phyloP scores from a whole-genome alignment of 106 monocot species.

The Acorus gramineus region DNA sequence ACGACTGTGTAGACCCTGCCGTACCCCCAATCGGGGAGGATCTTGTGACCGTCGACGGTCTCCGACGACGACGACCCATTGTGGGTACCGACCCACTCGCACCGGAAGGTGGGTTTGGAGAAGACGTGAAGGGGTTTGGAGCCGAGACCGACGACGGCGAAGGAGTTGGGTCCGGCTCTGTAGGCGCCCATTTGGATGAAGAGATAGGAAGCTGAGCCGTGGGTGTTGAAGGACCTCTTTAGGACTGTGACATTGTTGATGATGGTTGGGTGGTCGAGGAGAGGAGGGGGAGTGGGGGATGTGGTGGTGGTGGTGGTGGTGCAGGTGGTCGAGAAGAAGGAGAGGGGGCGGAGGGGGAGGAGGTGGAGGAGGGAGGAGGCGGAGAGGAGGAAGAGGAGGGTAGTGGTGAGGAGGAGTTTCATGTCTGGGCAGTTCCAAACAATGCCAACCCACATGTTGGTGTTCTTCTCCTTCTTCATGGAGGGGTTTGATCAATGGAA shows the following conservation, averaged over 20 bases:
- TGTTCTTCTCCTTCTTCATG: no score
- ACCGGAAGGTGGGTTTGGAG: slow-evolving; percentile 41
- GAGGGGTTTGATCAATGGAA: no score
- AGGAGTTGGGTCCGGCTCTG: slow-evolving; percentile 52
- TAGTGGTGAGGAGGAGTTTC: slow-evolving; percentile 33
- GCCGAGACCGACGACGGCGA: slow-evolving; percentile 62
- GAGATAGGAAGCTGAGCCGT: slow-evolving; percentile 64
- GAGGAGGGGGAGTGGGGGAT: background rate
- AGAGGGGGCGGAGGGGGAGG: slow-evolving; percentile 4
- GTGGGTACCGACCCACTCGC: slow-evolving; percentile 41
- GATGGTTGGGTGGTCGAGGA: background rate
- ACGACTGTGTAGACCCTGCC: slow-evolving; percentile 79
- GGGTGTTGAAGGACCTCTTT: slow-evolving; percentile 37
- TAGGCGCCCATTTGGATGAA: slow-evolving; percentile 80
- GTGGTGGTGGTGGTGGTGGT: slow-evolving; percentile 1
- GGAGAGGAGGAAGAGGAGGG: slow-evolving; percentile 29
- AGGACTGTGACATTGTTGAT: slow-evolving; percentile 2
- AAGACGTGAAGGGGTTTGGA: slow-evolving; percentile 74
- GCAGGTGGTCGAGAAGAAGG: background rate
- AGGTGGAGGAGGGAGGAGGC: slow-evolving; percentile 10
- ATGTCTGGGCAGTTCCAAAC: slow-evolving; percentile 40
- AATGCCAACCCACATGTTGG: slow-evolving; percentile 13
- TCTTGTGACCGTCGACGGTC: slow-evolving; percentile 18
- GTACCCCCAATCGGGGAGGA: slow-evolving; percentile 88
- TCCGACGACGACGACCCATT: background rate